phyloP scores from a whole-genome alignment of 768 basidiomycete species.

The Solioccasus polychromus region DNA sequence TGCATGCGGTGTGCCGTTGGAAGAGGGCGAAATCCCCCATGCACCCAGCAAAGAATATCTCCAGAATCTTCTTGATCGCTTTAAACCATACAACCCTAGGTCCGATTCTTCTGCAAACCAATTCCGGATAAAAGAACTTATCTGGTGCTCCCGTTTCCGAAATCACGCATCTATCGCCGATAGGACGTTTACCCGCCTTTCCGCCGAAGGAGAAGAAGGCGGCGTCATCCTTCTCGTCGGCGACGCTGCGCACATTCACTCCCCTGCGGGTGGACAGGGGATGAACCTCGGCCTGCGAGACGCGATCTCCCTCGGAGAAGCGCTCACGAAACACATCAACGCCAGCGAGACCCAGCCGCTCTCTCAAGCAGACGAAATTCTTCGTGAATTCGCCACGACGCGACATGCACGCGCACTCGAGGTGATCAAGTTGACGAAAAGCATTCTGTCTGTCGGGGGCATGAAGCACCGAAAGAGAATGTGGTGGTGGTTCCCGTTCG shows the following conservation, averaged over 20 bases:
- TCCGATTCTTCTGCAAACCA: conserved; percentile 33
- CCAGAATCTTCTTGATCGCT: conserved; percentile 41
- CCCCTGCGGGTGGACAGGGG: conserved; percentile 54
- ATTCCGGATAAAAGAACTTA: conserved; percentile 32
- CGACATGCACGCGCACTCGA: no score
- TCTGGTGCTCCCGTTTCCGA: conserved; percentile 48
- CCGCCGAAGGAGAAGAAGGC: conserved; percentile 7
- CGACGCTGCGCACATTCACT: no score
- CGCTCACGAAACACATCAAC: conserved; percentile 35
- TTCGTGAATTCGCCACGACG: conserved; percentile 39
- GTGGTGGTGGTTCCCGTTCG: conserved; percentile 25
- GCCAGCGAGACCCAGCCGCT: conserved; percentile 7
- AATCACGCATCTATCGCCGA: conserved; percentile 45
- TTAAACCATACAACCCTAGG: conserved; percentile 34
- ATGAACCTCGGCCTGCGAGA: conserved; percentile 58
- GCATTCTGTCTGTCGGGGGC: conserved; percentile 23
- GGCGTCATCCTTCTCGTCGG: conserved; percentile 33
- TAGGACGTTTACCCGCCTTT: conserved; percentile 32
- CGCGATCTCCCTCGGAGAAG: conserved; percentile 43
- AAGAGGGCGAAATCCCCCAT: conserved; percentile 34
- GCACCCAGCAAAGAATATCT: conserved; percentile 40
- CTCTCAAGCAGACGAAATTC: conserved; percentile 27
- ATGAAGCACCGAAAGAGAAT: conserved; percentile 18
- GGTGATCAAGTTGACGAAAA: conserved; percentile 43
- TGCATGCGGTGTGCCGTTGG: conserved; percentile 36